Conservation (phyloP, 805 yeast genomes). For the Hanseniaspora meyeri region DNA sequence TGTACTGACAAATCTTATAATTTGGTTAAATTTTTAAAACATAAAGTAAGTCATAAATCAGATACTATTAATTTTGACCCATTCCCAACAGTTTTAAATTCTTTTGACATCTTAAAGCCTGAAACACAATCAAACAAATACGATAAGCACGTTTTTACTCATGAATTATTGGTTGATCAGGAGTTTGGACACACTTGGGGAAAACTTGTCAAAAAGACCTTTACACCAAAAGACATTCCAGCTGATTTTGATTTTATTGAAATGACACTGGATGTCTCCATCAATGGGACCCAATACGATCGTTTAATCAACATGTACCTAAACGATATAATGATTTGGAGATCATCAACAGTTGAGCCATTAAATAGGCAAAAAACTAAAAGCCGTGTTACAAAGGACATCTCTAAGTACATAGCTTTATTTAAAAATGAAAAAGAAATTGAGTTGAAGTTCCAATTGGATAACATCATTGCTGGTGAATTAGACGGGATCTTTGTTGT, state of each 20-base stretch:
- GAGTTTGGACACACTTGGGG: slow-evolving; percentile 54
- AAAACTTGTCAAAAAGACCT: slow-evolving; percentile 33
- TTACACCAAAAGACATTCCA: slow-evolving; percentile 35
- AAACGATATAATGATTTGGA: slow-evolving; percentile 60
- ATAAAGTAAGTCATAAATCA: neutral
- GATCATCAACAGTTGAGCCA: slow-evolving; percentile 79
- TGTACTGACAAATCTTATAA: neutral
- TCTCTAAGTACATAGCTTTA: slow-evolving; percentile 41
- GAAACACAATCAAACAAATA: neutral
- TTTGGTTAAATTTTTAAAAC: neutral
- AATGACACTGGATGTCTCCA: slow-evolving; percentile 40
- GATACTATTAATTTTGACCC: too few species aligned
- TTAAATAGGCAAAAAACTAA: slow-evolving; percentile 33
- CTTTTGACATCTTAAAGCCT: slow-evolving; percentile 10
- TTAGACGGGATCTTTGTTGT: slow-evolving; percentile 52
- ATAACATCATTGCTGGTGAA: slow-evolving; percentile 43
- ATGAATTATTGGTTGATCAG: slow-evolving; percentile 32
- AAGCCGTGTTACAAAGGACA: slow-evolving; percentile 48
- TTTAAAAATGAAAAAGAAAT: slow-evolving; percentile 32
- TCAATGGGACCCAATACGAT: slow-evolving; percentile 52
- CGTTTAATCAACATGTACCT: slow-evolving; percentile 52
- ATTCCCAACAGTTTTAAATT: neutral
- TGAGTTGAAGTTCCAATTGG: slow-evolving; percentile 46
- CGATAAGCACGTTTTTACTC: slow-evolving; percentile 27
- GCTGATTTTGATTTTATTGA: slow-evolving; percentile 41